Percentiles rank a stretch among this genome's conserved stretches.
phyloP scores from a whole-genome alignment of 257 asterid species.

The Jacaranda mimosifolia region DNA sequence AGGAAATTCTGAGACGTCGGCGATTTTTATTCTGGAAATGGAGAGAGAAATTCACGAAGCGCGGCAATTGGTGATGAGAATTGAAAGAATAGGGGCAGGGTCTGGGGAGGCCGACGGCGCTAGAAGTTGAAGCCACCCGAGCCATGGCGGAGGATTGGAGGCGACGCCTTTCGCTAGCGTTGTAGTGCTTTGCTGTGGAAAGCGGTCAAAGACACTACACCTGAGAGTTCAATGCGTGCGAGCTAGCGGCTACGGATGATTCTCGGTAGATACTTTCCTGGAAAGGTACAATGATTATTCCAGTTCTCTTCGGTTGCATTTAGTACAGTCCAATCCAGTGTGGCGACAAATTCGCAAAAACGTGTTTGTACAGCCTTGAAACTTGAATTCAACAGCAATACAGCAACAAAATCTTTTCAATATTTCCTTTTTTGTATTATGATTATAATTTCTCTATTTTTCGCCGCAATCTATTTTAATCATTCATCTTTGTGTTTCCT shows the following conservation, averaged over 20 bases:
- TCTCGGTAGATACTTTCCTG: not conserved
- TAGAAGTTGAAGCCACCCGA: constrained; percentile 65
- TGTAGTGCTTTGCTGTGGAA: constrained; percentile 35
- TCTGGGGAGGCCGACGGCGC: constrained; percentile 52
- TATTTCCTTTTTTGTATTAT: too few species aligned
- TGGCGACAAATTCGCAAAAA: too few species aligned
- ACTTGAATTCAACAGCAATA: too few species aligned
- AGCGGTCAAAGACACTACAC: constrained; percentile 31
- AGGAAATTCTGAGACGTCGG: constrained; percentile 47
- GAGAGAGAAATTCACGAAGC: constrained; percentile 41
- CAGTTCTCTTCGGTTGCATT: too few species aligned
- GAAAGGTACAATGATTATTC: too few species aligned
- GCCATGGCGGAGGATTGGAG: constrained; percentile 62
- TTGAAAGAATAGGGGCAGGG: constrained; percentile 42
- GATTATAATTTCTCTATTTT: too few species aligned
- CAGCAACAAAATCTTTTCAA: too few species aligned
- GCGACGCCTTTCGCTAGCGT: constrained; percentile 21
- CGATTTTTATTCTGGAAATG: constrained; percentile 37
- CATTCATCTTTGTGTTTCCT: too few species aligned
- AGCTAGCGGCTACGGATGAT: constrained; percentile 25
- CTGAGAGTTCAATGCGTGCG: constrained; percentile 10
- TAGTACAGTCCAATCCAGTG: too few species aligned
- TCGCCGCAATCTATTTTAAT: too few species aligned
- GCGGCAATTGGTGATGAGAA: constrained; percentile 36
- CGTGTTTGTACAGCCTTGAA: too few species aligned